A percentile compares a stretch with the other conserved stretches of the same genome.
These are phyloP conservation scores for Fulvia fulva DNA, from an alignment of 2,329 filamentous ascomycete species.

Conservation along the genomic window DNA sequence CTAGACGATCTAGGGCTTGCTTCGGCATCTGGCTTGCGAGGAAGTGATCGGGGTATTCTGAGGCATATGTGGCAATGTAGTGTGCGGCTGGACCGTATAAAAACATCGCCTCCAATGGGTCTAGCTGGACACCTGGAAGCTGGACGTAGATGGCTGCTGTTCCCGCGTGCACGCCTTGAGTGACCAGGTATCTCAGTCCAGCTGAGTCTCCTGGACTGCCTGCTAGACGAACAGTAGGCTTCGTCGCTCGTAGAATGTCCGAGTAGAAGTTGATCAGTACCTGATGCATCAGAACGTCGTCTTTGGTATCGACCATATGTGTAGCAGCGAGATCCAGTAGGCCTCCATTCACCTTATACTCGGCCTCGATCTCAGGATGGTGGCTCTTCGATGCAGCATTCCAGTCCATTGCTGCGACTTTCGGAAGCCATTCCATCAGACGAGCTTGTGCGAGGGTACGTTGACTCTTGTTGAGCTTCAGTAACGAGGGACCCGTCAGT, in stretches of 20 bases:
- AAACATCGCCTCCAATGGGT: slow-evolving; percentile 51
- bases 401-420: slow-evolving; percentile 54
- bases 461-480: slow-evolving; percentile 47
- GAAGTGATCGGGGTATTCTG: slow-evolving; percentile 53
- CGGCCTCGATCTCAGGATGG: slow-evolving; percentile 48
- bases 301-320: slow-evolving; percentile 53
- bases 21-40: slow-evolving; percentile 44
- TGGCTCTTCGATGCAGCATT: slow-evolving; percentile 50
- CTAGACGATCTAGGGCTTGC: slow-evolving; percentile 46
- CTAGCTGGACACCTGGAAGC: slow-evolving; percentile 41
- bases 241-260: slow-evolving; percentile 41
- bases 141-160: slow-evolving; percentile 52
- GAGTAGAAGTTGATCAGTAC: slow-evolving; percentile 56
- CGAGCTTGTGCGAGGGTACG: slow-evolving; percentile 59
- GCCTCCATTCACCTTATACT: slow-evolving; percentile 35
- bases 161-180: slow-evolving; percentile 48
- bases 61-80: slow-evolving; percentile 56
- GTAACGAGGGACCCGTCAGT: slow-evolving; percentile 35
- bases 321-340: slow-evolving; percentile 54
- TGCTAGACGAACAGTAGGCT: background rate
- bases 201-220: slow-evolving; percentile 13
- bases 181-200: slow-evolving; percentile 51
- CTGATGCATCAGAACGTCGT: slow-evolving; percentile 59
- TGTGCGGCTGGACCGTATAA: slow-evolving; percentile 53
- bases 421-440: slow-evolving; percentile 55